Percentiles rank a stretch among this genome's conserved stretches.
Evolutionary conservation across 352 stramenopile genomes (phyloP).

Genomic region (Poterioochromonas sp.): DNA sequence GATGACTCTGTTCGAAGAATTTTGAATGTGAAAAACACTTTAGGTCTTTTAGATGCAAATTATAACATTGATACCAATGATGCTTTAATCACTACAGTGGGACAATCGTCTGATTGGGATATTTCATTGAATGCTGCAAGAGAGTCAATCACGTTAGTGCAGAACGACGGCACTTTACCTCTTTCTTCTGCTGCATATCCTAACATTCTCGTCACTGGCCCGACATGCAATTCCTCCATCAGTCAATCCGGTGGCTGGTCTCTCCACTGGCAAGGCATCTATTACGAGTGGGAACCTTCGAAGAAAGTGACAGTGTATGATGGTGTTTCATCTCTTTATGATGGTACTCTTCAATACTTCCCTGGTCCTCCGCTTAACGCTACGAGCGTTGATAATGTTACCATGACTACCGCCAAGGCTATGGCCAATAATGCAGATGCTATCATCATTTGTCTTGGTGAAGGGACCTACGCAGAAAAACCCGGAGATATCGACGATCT

Average conservation of each 20-base stretch:
- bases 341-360: slow-evolving; percentile 50
- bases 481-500: slow-evolving; percentile 68
- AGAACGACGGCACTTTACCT: slow-evolving; percentile 51
- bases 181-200: background rate
- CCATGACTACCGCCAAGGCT: background rate
- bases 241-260: slow-evolving; percentile 52
- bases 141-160: slow-evolving; percentile 68
- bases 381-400: background rate
- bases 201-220: slow-evolving; percentile 32
- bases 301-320: background rate
- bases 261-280: slow-evolving; percentile 68
- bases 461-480: slow-evolving; percentile 67
- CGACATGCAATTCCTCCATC: slow-evolving; percentile 36
- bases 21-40: slow-evolving; percentile 59
- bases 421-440: slow-evolving; percentile 56
- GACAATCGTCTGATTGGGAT: slow-evolving; percentile 48
- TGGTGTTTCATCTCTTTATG: slow-evolving; percentile 41
- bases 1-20: slow-evolving; percentile 56
- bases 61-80: slow-evolving; percentile 52
- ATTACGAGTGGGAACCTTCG: slow-evolving; percentile 39
- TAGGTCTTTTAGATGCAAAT: slow-evolving; percentile 58
- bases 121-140: slow-evolving; percentile 58
- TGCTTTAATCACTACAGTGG: slow-evolving; percentile 49
- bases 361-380: background rate
- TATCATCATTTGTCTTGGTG: slow-evolving; percentile 61